Evolutionary conservation across 2,329 filamentous ascomycete genomes (phyloP).

Genomic region (Fusarium verticillioides): DNA sequence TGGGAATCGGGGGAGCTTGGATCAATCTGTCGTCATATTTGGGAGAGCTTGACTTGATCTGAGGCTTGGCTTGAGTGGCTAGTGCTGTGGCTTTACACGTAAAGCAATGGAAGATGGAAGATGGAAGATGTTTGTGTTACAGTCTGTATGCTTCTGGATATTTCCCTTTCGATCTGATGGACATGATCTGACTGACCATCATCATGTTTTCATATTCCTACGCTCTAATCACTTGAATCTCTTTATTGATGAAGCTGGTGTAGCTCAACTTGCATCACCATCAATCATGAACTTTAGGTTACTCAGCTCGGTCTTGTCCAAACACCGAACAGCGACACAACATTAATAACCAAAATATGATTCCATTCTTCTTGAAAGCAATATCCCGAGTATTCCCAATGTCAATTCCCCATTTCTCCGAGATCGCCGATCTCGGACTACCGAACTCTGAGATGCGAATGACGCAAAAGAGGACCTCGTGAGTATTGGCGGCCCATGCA

Average conservation of each 20-base stretch:
- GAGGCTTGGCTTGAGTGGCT: conserved; percentile 11
- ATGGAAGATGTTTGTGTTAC: neutral
- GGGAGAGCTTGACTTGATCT: neutral
- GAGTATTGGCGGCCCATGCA: neutral
- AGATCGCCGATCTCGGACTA: conserved; percentile 30
- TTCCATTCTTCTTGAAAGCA: neutral
- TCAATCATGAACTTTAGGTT: conserved; percentile 11
- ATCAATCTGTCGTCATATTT: neutral
- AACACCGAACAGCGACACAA: conserved; percentile 23
- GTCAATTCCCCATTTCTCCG: conserved; percentile 1
- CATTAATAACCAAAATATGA: neutral
- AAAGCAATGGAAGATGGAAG: too few species aligned
- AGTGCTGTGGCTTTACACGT: neutral
- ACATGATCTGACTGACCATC: neutral
- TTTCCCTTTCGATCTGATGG: neutral
- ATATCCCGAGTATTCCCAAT: neutral
- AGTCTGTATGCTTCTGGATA: neutral
- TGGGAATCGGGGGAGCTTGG: conserved; percentile 29
- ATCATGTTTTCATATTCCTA: neutral
- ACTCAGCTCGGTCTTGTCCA: conserved; percentile 4
- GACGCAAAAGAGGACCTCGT: neutral
- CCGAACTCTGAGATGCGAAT: conserved; percentile 4
- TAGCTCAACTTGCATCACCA: neutral
- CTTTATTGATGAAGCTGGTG: neutral
- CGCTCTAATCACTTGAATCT: fast-evolving